Base-by-base conservation (phyloP, 306 rosid species). In the Lathyrus oleraceus region DNA sequence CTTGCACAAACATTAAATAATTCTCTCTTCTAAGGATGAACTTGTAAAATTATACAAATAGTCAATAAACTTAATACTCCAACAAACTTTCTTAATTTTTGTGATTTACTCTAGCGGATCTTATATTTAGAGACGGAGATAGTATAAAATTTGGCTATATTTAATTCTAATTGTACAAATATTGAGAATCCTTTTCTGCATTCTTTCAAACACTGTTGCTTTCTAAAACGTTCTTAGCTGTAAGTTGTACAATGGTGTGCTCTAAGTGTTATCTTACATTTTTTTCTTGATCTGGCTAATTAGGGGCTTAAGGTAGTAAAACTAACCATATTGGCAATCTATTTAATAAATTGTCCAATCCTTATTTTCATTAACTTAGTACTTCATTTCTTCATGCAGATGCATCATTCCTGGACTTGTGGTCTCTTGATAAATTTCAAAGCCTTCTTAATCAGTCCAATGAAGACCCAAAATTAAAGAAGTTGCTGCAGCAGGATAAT, bases 391-490 rank as follows among this genome's bases (percentile, higher is more conserved):
- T 62, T 70, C 60, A 76, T 76, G 83, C 87, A 91, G 97, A 91
- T 87, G 96, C 97, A 63, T 85, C 97, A 52, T 91, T 89, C 86
- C 80, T 91, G 80, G 97, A 91, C 62, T 77, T 87, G 91, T 91
- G 96, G 97, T 91, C 97, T 14, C 88, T 91, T 59, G 93, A 91
- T 70, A 89, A 91, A 80, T 91, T 91, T 82, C 82, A 76, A 78
- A 78, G 86, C 75, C 96, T 91, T 72, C 80, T 88, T 64, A 85
- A 91, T 79, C 76, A 80, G 69, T 91, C 97, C 78, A 73, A 54
- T 36, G 87, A 87, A 81, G 96, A 88, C 57, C 72, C 81, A 59
- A 87, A 86, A 71, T 56, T 85, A 84, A 83, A 79, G 85, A 86
- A 79, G 48, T 79, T 88, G 66, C 89, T 91, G 67, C 77, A 38